Base-by-base conservation (phyloP, 306 rosid genomes). In the Prunus mira region DNA sequence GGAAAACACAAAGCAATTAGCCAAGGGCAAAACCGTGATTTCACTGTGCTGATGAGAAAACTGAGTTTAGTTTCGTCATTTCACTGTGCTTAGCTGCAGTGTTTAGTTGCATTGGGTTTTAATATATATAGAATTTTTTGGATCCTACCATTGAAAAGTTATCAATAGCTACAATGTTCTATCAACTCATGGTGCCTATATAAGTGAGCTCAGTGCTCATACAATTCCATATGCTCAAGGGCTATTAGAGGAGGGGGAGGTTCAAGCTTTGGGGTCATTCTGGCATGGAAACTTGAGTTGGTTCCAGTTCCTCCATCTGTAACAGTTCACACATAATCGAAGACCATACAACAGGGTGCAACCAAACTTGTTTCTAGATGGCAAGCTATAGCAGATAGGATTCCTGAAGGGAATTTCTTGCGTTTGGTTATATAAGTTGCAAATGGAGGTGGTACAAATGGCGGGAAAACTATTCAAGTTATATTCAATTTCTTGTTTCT, bases 381-480 rank as follows among this genome's bases (percentile, higher is more conserved):
- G 63, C 63, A 57, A 57, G 63, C 28, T n/a, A 57, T 57, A 22
- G 63, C 63, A 9, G 63, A 57, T 22, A n/a, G 6, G 28, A n/a
- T 57, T 22, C 63, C 30, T 10, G 63, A 57, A 8, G 27, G 8
- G 2, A 20, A 57, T 12, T 57, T 57, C 28, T 12, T 57, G 63
- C 63, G 63, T 12, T 57, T 57, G 63, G 28, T 57, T 57, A 57
- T 57, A 22, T 27, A 57, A 57, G 63, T 12, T n/a, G 28, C 63
- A n/a, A 20, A 57, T 20, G 62, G 62, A 56, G 62, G 24, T 54
- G 60, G 85, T 25, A 80, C 74, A 22, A 57, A 10, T 20, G 63
- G 63, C 20, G 30, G 30, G 3, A 57, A 9, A 9, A 57, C 63
- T 22, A 10, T 57, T 22, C 15, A 20, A n/a, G 63, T 57, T 57